Base-by-base conservation (phyloP, 352 stramenopile genomes). In the Globisporangium recalcitrans region DNA sequence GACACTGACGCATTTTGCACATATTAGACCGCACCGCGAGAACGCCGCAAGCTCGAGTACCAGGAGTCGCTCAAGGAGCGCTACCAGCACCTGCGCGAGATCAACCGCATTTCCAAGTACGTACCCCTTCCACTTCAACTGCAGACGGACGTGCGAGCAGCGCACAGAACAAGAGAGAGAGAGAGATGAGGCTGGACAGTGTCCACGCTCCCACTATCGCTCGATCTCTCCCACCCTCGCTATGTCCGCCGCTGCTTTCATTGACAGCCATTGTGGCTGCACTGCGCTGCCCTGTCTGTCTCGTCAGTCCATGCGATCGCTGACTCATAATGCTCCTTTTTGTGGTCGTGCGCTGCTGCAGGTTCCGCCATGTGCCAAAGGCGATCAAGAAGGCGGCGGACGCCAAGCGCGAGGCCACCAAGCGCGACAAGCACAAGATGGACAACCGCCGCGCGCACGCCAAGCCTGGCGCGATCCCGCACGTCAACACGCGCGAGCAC, bases 361-460 rank as follows among this genome's bases (percentile, higher is more conserved):
- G 92, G 59, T 81, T 98, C 59, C 82, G 96, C 53, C 96, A 99
- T 64, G 79, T 99, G 57, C 97, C 98, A 11, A 99, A 98, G 73
- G 85, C 97, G 55, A 97, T 99, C 73, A 98, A 98, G 74, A 99
- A 99, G 73, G 91, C 97, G 55, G 87, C 90, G 22, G 73, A 93
- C 42, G 85, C 88, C 65, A 92, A 97, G 70, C 81, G 84, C 69
- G 79, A 97, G 58, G 77, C 87, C 58, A 75, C 60, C 58, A 64
- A 78, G n/a, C 91, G 86, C 70, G 83, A 92, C 46, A 81, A 91
- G 64, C 78, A 90, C 59, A 97, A 97, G 77, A 79, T 81, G 54
- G 82, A 77, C 8, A 97, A 96, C 74, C 73, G 81, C 32, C 84
- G 84, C 22, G 79, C 82, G 13, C 87, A 97, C 66, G 79, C 83